phyloP scores from a whole-genome alignment of 2,329 filamentous ascomycete species.

The Ophiocordyceps australis region DNA sequence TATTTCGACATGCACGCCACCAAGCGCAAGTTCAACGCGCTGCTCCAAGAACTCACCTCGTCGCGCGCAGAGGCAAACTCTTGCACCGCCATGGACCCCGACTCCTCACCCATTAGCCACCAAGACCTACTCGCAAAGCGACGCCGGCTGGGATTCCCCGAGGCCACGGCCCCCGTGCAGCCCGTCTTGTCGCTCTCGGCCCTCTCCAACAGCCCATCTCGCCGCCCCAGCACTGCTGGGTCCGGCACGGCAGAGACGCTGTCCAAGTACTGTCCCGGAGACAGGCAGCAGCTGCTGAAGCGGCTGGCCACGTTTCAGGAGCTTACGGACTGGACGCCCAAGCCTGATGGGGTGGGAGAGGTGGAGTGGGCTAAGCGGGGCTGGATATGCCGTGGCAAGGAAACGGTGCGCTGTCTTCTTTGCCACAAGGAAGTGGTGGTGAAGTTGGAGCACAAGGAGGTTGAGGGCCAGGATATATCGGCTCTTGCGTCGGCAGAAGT shows the following conservation, averaged over 20 bases:
- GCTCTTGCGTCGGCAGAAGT: conserved; percentile 43
- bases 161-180: conserved; percentile 16
- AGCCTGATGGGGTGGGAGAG: conserved; percentile 71
- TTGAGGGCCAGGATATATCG: conserved; percentile 33
- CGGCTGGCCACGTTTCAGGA: conserved; percentile 78
- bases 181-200: conserved; percentile 6
- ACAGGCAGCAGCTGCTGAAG: conserved; percentile 64
- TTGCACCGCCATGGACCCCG: no score
- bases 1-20: conserved; percentile 59
- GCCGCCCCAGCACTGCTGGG: conserved; percentile 2
- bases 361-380: conserved; percentile 89
- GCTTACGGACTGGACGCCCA: conserved; percentile 84
- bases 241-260: conserved; percentile 8
- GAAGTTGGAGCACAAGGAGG: conserved; percentile 46
- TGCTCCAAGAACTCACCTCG: conserved; percentile 48
- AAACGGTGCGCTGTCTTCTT: conserved; percentile 70
- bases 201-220: conserved; percentile 3
- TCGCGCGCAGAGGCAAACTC: conserved; percentile 6
- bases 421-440: conserved; percentile 76
- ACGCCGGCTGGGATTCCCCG: conserved; percentile 27
- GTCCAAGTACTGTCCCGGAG: conserved; percentile 69
- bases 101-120: no score
- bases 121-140: conserved; percentile 31
- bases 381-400: conserved; percentile 71
- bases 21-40: conserved; percentile 69